A percentile compares a stretch with the other conserved stretches of the same genome.
These are phyloP conservation scores for Hypoxylon fragiforme DNA, from an alignment of 495 filamentous ascomycete species.

Conservation along the genomic window DNA sequence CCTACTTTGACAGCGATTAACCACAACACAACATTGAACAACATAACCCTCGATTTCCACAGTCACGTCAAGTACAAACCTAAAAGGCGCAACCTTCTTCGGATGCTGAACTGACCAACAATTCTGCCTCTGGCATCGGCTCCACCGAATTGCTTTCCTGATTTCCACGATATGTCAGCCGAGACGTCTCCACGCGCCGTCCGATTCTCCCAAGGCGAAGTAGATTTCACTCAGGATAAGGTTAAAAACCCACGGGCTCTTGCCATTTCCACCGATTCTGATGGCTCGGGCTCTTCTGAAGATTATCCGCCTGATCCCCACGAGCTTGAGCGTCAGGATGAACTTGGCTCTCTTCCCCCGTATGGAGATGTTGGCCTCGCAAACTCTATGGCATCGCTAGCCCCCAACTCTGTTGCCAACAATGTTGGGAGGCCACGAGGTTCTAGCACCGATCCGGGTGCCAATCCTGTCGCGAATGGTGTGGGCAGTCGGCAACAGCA, in stretches of 20 bases:
- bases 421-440: constrained; percentile 41
- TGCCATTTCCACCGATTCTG: constrained; percentile 61
- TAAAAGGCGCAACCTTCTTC: background rate
- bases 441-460: background rate
- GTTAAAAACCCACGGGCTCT: constrained; percentile 49
- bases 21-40: background rate
- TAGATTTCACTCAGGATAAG: constrained; percentile 40
- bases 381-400: constrained; percentile 42
- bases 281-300: constrained; percentile 65
- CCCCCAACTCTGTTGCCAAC: constrained; percentile 46
- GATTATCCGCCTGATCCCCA: constrained; percentile 56
- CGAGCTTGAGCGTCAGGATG: constrained; percentile 52
- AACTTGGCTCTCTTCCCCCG: constrained; percentile 46
- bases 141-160: constrained; percentile 26
- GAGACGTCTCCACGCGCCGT: constrained; percentile 56
- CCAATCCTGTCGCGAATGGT: constrained; percentile 30
- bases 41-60: constrained; percentile 3
- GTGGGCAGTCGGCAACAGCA: constrained; percentile 23
- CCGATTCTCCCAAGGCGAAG: constrained; percentile 53
- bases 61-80: too few species aligned
- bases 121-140: constrained; percentile 15
- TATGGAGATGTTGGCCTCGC: constrained; percentile 43
- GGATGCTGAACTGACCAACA: constrained; percentile 22
- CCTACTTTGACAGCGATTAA: constrained; percentile 22
- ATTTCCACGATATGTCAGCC: constrained; percentile 39